A percentile compares a stretch with the other conserved stretches of the same genome.
Conservation (phyloP, 169 alveolate species). For the Nephromyces sp. region DNA sequence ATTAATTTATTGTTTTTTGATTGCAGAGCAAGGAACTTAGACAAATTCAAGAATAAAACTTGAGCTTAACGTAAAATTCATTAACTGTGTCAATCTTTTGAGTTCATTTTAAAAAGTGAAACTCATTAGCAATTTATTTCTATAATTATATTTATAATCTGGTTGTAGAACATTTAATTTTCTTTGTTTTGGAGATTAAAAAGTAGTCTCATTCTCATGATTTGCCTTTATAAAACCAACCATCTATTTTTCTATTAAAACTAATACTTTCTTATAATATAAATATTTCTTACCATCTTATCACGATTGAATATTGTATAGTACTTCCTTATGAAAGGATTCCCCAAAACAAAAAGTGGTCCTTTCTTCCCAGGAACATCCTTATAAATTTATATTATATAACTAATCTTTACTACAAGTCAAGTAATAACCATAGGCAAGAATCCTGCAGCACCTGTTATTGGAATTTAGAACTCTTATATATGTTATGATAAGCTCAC, state of each 20-base stretch:
- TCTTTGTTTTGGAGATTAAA: no score
- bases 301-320: constrained; percentile 56
- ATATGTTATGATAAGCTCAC: neutral
- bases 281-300: constrained; percentile 27
- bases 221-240: constrained; percentile 2
- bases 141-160: no score
- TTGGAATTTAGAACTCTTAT: constrained; percentile 21
- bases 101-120: no score
- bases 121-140: no score
- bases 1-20: neutral
- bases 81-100: no score
- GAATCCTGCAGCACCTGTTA: constrained; percentile 38
- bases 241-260: neutral
- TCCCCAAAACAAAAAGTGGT: constrained; percentile 67
- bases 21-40: neutral
- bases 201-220: neutral
- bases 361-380: constrained; percentile 70
- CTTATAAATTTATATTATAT: constrained; percentile 10
- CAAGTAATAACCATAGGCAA: constrained; percentile 39
- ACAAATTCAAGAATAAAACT: no score
- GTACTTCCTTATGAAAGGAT: constrained; percentile 57
- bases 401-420: neutral
- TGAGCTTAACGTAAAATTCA: no score
- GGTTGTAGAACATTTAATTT: no score
- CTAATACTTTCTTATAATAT: neutral